Conservation (phyloP, 805 yeast genomes). For the Kluyveromyces siamensis region DNA sequence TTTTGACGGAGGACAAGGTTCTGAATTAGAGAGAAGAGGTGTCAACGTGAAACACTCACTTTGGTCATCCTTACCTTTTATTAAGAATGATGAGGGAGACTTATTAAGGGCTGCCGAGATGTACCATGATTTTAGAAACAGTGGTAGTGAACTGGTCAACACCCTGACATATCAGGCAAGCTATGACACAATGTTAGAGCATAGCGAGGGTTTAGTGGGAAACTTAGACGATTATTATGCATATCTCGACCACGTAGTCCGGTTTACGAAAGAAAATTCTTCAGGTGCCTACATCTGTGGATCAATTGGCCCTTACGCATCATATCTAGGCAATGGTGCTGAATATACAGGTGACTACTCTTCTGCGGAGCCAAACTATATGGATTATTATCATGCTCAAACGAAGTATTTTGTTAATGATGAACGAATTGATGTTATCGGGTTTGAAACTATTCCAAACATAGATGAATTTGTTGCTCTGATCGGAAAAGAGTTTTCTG, state of each 20-base stretch:
- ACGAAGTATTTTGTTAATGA: conserved; percentile 39
- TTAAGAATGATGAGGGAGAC: conserved; percentile 16
- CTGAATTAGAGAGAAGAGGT: conserved; percentile 45
- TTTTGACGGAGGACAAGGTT: conserved; percentile 59
- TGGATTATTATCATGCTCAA: conserved; percentile 18
- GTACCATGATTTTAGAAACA: conserved; percentile 38
- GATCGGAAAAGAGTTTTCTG: conserved; percentile 21
- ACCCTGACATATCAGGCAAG: conserved; percentile 53
- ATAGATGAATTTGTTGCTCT: conserved; percentile 43
- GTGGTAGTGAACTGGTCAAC: conserved; percentile 43
- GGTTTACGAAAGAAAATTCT: conserved; percentile 3
- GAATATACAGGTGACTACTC: conserved; percentile 64
- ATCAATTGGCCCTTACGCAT: conserved; percentile 68
- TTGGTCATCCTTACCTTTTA: conserved; percentile 53
- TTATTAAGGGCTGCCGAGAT: conserved; percentile 35
- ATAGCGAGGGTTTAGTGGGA: conserved; percentile 3
- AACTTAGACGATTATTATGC: conserved; percentile 4
- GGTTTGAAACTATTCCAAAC: conserved; percentile 62
- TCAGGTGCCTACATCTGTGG: conserved; percentile 26
- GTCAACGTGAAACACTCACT: conserved; percentile 37
- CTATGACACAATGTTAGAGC: conserved; percentile 27
- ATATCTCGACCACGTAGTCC: conserved; percentile 5
- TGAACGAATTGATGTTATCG: conserved; percentile 41
- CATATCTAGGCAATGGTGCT: conserved; percentile 39
- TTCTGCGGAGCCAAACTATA: conserved; percentile 12